Evolutionary conservation across 1,139 yeast genomes (phyloP).

Genomic region (Hansenula sp.): DNA sequence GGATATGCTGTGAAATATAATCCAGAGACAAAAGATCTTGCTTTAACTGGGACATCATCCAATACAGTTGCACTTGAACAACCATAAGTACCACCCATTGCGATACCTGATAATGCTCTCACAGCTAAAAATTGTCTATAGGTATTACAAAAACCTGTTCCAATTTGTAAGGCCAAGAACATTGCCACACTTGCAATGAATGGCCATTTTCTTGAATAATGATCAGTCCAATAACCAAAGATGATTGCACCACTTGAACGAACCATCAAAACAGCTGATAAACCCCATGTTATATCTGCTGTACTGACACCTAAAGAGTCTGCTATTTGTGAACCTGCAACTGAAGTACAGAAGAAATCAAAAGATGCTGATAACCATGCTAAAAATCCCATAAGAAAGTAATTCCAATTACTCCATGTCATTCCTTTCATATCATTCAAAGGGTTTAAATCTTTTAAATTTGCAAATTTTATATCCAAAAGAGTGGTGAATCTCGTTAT

Average conservation of each 20-base stretch:
- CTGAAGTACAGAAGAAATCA: conserved; percentile 50
- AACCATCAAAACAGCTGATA: conserved; percentile 54
- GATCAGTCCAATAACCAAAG: conserved; percentile 48
- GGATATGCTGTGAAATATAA: conserved; percentile 42
- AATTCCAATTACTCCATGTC: conserved; percentile 36
- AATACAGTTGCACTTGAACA: conserved; percentile 43
- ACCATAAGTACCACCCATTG: conserved; percentile 51
- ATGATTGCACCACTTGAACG: conserved; percentile 56
- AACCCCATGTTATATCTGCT: conserved; percentile 51
- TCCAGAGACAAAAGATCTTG: conserved; percentile 42
- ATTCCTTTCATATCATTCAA: conserved; percentile 30
- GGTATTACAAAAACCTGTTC: conserved; percentile 48
- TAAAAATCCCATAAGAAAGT: conserved; percentile 40
- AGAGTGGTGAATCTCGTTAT: conserved; percentile 25
- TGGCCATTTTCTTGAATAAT: conserved; percentile 53
- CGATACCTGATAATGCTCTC: conserved; percentile 44
- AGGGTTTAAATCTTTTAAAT: conserved; percentile 28
- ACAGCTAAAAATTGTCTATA: conserved; percentile 48
- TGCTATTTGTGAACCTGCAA: conserved; percentile 42
- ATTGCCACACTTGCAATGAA: conserved; percentile 37
- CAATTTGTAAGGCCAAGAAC: conserved; percentile 45
- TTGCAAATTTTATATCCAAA: conserved; percentile 20
- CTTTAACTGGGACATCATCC: conserved; percentile 40
- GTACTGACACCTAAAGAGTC: conserved; percentile 35
- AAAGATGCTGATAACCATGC: conserved; percentile 53